phyloP scores from a whole-genome alignment of 805 yeast species.

The Saturnispora diversa region DNA sequence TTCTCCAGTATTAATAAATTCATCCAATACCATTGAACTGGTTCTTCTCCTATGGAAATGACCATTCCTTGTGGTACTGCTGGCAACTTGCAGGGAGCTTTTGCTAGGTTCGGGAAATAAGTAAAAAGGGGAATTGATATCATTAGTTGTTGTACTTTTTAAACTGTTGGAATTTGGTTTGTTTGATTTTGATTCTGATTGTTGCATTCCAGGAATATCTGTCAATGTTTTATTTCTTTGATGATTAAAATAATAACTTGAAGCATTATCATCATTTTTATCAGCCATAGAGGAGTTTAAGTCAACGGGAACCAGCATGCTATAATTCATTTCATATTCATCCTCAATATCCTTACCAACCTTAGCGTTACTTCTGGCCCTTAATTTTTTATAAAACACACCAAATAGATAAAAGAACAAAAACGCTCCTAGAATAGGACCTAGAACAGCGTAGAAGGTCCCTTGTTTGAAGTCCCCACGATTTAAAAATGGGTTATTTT shows the following conservation, averaged over 20 bases:
- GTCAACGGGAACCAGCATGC: slow-evolving; percentile 9
- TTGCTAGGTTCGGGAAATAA: slow-evolving; percentile 21
- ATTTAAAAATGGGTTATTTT: slow-evolving; percentile 22
- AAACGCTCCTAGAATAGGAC: slow-evolving; percentile 23
- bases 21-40: slow-evolving; percentile 23
- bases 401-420: slow-evolving; percentile 20
- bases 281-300: background rate
- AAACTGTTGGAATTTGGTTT: background rate
- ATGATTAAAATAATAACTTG: background rate
- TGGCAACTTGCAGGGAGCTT: slow-evolving; percentile 10
- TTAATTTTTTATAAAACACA: slow-evolving; percentile 17
- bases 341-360: slow-evolving; percentile 14
- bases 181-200: background rate
- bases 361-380: slow-evolving; percentile 22
- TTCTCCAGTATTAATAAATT: slow-evolving; percentile 23
- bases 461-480: slow-evolving; percentile 19
- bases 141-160: background rate
- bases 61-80: slow-evolving; percentile 12
- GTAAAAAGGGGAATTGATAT: slow-evolving; percentile 10
- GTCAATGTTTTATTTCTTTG: slow-evolving; percentile 3
- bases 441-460: slow-evolving; percentile 23
- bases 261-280: background rate
- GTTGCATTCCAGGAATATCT: background rate
- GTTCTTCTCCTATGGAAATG: slow-evolving; percentile 21
- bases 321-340: slow-evolving; percentile 13